Conservation (phyloP, 2,329 filamentous ascomycete genomes). For the Stachybotrys chartarum region DNA sequence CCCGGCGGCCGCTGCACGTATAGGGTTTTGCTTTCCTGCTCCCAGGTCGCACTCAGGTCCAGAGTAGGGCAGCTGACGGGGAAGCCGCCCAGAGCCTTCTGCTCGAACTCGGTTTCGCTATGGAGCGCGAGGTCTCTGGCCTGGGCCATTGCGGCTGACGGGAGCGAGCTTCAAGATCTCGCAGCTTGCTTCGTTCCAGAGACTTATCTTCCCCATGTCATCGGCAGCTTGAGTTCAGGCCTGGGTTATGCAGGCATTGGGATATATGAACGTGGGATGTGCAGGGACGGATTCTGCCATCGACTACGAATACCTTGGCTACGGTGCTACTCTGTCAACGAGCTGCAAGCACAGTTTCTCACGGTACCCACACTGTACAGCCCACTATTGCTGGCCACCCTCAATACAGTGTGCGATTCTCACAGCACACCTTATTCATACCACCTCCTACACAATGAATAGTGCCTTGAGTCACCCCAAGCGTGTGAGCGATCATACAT, state of each 20-base stretch:
- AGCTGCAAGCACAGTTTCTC: no score
- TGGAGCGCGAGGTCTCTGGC: constrained; percentile 35
- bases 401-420: no score
- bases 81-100: constrained; percentile 47
- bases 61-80: constrained; percentile 77
- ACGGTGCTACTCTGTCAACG: no score
- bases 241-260: background rate
- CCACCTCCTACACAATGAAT: no score
- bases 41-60: constrained; percentile 69
- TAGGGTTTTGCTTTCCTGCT: constrained; percentile 60
- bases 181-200: background rate
- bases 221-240: background rate
- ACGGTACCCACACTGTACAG: no score
- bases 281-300: no score
- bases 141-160: constrained; percentile 15
- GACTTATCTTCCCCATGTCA: background rate
- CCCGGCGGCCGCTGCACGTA: constrained; percentile 73
- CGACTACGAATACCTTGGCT: no score
- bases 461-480: no score
- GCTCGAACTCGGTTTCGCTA: constrained; percentile 51
- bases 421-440: no score
- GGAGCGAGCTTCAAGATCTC: background rate
- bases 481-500: no score
- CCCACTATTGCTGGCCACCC: no score
- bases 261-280: background rate